Evolutionary conservation across 768 basidiomycete genomes (phyloP).

Genomic region (Daedaleopsis nitida): DNA sequence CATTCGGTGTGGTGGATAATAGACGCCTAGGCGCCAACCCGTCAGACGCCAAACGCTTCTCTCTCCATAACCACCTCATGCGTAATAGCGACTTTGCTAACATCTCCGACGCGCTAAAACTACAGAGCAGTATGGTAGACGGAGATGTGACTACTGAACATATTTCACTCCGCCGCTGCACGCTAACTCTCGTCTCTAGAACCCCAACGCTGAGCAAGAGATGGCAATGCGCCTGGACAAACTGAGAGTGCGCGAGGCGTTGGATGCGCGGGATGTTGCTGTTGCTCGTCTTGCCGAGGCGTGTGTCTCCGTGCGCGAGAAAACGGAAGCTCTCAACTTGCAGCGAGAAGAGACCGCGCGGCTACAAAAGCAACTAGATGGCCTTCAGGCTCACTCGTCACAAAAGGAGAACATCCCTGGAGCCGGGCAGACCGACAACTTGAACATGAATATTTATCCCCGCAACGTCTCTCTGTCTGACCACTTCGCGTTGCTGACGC

Average conservation of each 20-base stretch:
- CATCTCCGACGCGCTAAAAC: too few species aligned
- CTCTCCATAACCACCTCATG: neutral
- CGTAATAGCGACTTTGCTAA: too few species aligned
- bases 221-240: conserved; percentile 15
- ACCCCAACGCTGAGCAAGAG: neutral
- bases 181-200: neutral
- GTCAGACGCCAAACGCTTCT: conserved; percentile 8
- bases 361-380: conserved; percentile 27
- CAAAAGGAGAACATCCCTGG: conserved; percentile 14
- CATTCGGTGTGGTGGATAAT: conserved; percentile 1
- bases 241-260: conserved; percentile 49
- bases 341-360: conserved; percentile 43
- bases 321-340: conserved; percentile 50
- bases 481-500: neutral
- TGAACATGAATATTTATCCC: neutral
- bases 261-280: conserved; percentile 63
- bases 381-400: conserved; percentile 23
- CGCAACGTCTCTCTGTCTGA: conserved; percentile 27
- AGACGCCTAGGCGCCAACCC: conserved; percentile 7
- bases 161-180: too few species aligned
- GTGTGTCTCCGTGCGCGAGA: conserved; percentile 61
- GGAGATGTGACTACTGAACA: too few species aligned
- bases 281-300: conserved; percentile 61
- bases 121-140: too few species aligned
- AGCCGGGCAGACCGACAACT: conserved; percentile 21